phyloP scores from a whole-genome alignment of 176 grass and related monocot species.

The Bothriochloa decipiens region DNA sequence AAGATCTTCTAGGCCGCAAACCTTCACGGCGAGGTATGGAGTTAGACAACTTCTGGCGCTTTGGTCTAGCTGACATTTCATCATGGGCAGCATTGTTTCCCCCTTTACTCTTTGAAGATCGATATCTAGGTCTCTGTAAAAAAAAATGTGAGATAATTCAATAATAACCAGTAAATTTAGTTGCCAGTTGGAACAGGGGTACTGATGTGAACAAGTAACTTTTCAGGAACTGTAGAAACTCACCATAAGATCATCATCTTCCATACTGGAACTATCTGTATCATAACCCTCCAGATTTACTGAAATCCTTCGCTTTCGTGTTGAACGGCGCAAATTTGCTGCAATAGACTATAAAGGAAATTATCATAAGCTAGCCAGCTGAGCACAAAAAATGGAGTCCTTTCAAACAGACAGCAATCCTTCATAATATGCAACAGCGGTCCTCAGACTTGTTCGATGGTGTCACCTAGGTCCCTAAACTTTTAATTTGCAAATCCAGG shows the following conservation, averaged over 20 bases:
- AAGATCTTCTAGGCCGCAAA: constrained; percentile 81
- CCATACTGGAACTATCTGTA: constrained; percentile 84
- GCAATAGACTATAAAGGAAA: constrained; percentile 73
- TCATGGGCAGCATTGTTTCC: constrained; percentile 55
- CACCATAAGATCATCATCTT: constrained; percentile 99
- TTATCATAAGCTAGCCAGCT: constrained; percentile 34
- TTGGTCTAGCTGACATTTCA: constrained; percentile 50
- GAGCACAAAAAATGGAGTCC: constrained; percentile 15
- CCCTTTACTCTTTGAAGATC: constrained; percentile 82
- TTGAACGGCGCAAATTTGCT: constrained; percentile 89
- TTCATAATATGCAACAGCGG: neutral
- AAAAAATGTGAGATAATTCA: neutral
- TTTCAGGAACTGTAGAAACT: constrained; percentile 40
- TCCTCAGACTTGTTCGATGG: neutral
- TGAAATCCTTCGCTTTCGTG: constrained; percentile 88
- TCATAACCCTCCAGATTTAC: constrained; percentile 89
- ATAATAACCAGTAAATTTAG: constrained; percentile 12
- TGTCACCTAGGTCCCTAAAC: neutral
- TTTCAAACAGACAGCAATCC: constrained; percentile 18
- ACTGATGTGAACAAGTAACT: constrained; percentile 18
- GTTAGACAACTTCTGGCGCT: constrained; percentile 65
- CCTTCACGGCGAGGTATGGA: constrained; percentile 85
- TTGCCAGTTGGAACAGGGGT: neutral
- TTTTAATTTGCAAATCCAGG: neutral
- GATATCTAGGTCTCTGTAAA: constrained; percentile 74